A percentile compares a stretch with the other conserved stretches of the same genome.
Conservation (phyloP, 2,329 filamentous ascomycete species). For the Calonectria hawksworthii region DNA sequence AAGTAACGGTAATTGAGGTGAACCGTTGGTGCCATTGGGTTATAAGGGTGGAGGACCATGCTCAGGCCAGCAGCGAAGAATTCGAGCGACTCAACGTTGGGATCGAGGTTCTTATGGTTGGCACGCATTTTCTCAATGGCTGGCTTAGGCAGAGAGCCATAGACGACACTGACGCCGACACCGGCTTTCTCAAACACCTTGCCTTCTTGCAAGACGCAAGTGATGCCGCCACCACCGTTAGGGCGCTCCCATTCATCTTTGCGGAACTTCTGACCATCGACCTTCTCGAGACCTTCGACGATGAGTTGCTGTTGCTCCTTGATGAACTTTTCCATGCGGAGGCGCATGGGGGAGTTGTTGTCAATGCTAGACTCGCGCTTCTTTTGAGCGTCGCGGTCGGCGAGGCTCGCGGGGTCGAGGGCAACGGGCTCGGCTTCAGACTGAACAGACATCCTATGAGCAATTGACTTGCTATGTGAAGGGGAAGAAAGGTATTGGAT, state of each 20-base stretch:
- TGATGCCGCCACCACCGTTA: constrained; percentile 92
- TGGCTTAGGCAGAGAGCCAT: constrained; percentile 87
- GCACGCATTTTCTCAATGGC: constrained; percentile 94
- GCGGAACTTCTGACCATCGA: constrained; percentile 87
- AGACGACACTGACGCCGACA: constrained; percentile 95
- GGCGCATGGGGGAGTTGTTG: constrained; percentile 89
- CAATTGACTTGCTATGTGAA: constrained; percentile 18
- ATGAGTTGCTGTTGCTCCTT: constrained; percentile 93
- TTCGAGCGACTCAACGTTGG: constrained; percentile 84
- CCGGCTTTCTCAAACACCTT: constrained; percentile 98
- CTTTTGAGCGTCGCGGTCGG: constrained; percentile 84
- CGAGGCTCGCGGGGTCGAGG: constrained; percentile 79
- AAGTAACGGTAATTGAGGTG: constrained; percentile 99
- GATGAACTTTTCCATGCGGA: constrained; percentile 97
- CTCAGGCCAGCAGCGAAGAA: constrained; percentile 97
- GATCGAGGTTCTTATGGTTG: constrained; percentile 91
- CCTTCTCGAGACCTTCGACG: constrained; percentile 82
- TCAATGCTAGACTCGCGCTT: constrained; percentile 80
- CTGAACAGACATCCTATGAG: constrained; percentile 49
- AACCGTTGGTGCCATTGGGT: constrained; percentile 97
- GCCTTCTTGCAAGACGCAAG: constrained; percentile 94
- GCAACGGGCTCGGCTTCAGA: constrained; percentile 57
- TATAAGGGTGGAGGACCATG: constrained; percentile 91
- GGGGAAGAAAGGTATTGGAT: not conserved
- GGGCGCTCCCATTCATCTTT: constrained; percentile 89